Evolutionary conservation across 2,329 filamentous ascomycete genomes (phyloP).

Genomic region (Colletotrichum destructivum): DNA sequence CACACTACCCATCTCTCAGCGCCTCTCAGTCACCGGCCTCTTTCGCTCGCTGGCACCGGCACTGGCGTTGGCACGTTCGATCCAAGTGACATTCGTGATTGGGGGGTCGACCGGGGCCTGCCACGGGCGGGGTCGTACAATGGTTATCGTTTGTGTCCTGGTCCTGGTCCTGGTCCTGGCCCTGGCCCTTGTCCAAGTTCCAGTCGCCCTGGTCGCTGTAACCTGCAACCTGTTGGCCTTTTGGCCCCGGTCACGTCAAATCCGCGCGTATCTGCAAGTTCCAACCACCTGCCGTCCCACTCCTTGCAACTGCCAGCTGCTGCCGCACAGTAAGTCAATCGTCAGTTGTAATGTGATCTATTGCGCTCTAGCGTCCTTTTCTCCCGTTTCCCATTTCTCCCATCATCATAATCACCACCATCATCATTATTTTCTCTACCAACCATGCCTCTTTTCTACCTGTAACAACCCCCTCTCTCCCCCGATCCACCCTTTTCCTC

Average conservation of each 20-base stretch:
- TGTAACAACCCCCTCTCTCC: constrained; percentile 23
- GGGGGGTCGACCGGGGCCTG: neutral
- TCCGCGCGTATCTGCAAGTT: constrained; percentile 35
- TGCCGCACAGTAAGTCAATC: neutral
- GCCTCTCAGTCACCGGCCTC: neutral
- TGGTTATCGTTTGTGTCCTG: neutral
- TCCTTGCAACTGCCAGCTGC: neutral
- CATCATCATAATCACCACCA: neutral
- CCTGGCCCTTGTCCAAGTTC: too few relatives aligned
- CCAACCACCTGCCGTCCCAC: constrained; percentile 30
- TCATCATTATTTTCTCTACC: neutral
- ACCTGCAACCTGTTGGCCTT: neutral
- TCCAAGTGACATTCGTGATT: neutral
- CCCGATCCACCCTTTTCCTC: constrained; percentile 24
- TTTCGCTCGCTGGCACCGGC: constrained; percentile 1
- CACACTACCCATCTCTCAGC: constrained; percentile 11
- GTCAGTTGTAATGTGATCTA: neutral
- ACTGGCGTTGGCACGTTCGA: constrained; percentile 10
- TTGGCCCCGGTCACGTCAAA: constrained; percentile 27
- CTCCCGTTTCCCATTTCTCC: constrained; percentile 1
- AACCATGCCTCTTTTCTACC: constrained; percentile 25
- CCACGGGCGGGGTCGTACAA: neutral
- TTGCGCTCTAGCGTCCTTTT: constrained; percentile 8
- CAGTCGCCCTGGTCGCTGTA: too few relatives aligned
- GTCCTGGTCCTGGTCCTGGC: neutral